Base-by-base conservation (phyloP, 345 rosid species). In the Geranium rotundifolium region DNA sequence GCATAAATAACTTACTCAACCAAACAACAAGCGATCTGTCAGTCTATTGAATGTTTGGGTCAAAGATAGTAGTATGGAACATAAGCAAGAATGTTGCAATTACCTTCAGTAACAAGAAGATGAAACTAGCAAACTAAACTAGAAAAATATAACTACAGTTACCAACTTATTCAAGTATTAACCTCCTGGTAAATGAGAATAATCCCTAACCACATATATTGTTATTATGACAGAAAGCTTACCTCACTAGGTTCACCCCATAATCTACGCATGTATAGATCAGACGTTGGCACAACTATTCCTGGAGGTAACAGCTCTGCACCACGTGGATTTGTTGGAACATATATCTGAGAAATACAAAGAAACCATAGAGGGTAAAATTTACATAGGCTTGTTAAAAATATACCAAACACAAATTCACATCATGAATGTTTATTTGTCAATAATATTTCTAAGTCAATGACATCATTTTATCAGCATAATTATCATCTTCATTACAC, bases 171-270 rank as follows among this genome's bases (percentile, higher is more conserved):
- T n/a, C n/a, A n/a, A n/a, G n/a, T n/a, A n/a, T n/a, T n/a, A n/a
- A n/a, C n/a, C n/a, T n/a, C n/a, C n/a, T n/a, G n/a, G n/a, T n/a
- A n/a, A n/a, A n/a, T n/a, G n/a, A n/a, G n/a, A n/a, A n/a, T n/a
- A n/a, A n/a, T n/a, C n/a, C n/a, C n/a, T n/a, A n/a, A n/a, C n/a
- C n/a, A n/a, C n/a, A n/a, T n/a, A n/a, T n/a, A 41, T 7, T 7
- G 7, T 31, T 41, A 12, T 3, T 6, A 13, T 6, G 1, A 13
- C 50, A 41, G 10, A 4, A 41, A 41, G 50, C 10, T 41, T 81
- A 92, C 98, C 83, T 89, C 91, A 79, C 77, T 79, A 9, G 98
- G 98, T 56, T 89, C 95, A 71, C 96, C 98, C 96, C 93, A 92
- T 77, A 92, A 81, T 76, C 95, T 84, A 73, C 85, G 95, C 79